Evolutionary conservation across 352 stramenopile species (phyloP).

Genomic region (Blastocystis sp.): DNA sequence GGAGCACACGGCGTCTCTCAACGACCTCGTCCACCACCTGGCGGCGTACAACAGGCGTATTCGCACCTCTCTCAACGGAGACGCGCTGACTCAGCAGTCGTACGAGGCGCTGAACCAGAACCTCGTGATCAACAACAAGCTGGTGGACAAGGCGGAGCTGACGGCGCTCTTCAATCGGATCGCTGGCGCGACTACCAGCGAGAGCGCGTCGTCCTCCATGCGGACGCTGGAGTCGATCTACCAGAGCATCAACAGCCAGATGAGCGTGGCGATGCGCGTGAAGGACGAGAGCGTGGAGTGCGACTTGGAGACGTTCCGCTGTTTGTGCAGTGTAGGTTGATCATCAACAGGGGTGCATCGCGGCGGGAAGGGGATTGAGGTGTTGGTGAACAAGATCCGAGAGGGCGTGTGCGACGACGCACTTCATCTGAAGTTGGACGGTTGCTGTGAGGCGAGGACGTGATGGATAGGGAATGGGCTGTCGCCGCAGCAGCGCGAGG

Average conservation of each 20-base stretch:
- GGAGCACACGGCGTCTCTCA: background rate
- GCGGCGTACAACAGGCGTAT: background rate
- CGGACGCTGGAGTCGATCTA: background rate
- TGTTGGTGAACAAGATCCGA: background rate
- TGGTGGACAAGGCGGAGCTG: background rate
- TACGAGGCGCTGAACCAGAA: background rate
- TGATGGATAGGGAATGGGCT: background rate
- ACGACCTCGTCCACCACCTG: background rate
- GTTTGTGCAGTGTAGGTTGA: background rate
- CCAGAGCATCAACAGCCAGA: background rate
- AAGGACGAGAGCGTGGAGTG: conserved; percentile 1
- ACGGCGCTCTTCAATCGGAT: background rate
- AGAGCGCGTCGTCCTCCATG: background rate
- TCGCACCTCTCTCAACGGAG: background rate
- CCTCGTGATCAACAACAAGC: background rate
- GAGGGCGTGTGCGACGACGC: background rate
- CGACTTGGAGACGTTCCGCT: conserved; percentile 42
- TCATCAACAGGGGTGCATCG: background rate
- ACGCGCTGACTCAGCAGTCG: background rate
- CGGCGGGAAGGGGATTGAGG: background rate
- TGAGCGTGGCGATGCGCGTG: background rate
- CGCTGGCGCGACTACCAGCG: background rate
- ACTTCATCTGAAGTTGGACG: background rate
- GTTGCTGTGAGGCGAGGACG: background rate
- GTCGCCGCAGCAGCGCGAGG: background rate